phyloP scores from a whole-genome alignment of 1,139 yeast species.

The Geotrichum reessii region DNA sequence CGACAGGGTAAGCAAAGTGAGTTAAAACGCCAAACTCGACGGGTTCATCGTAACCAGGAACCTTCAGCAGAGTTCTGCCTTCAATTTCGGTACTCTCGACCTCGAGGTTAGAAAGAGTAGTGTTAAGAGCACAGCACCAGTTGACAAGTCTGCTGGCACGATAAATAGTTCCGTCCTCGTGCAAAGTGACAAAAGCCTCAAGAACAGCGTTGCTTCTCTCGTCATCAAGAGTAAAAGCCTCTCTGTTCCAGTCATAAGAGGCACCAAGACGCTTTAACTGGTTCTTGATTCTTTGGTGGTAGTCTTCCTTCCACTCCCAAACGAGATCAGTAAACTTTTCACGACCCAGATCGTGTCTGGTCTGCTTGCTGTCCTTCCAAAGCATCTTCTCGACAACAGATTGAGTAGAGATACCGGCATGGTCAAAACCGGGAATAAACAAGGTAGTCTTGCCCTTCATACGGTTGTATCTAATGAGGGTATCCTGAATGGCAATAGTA shows the following conservation, averaged over 20 bases:
- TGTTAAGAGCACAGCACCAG: conserved; percentile 93
- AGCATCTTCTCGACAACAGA: conserved; percentile 96
- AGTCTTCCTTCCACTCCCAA: conserved; percentile 98
- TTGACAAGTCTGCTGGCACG: conserved; percentile 90
- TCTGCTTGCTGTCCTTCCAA: conserved; percentile 80
- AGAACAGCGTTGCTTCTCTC: conserved; percentile 71
- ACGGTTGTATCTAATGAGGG: conserved; percentile 88
- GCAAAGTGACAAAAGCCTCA: conserved; percentile 86
- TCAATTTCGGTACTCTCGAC: conserved; percentile 87
- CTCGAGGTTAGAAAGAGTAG: conserved; percentile 93
- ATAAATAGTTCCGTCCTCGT: conserved; percentile 92
- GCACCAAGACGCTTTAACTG: conserved; percentile 91
- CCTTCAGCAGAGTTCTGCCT: conserved; percentile 72
- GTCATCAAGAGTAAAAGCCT: conserved; percentile 87
- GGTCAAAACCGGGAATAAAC: conserved; percentile 95
- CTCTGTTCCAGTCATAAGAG: conserved; percentile 92
- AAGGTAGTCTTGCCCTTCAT: conserved; percentile 95
- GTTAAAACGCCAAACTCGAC: conserved; percentile 96
- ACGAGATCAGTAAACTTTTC: conserved; percentile 82
- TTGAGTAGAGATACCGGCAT: conserved; percentile 98
- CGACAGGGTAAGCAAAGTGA: conserved; percentile 86
- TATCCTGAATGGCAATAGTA: conserved; percentile 90
- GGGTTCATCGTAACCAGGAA: conserved; percentile 86
- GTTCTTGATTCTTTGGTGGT: conserved; percentile 74
- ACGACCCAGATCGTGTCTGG: conserved; percentile 94